Evolutionary conservation across 768 basidiomycete species (phyloP), one percentile per base, ranked within the genome.

Genomic region (Sarcodon sp.): DNA sequence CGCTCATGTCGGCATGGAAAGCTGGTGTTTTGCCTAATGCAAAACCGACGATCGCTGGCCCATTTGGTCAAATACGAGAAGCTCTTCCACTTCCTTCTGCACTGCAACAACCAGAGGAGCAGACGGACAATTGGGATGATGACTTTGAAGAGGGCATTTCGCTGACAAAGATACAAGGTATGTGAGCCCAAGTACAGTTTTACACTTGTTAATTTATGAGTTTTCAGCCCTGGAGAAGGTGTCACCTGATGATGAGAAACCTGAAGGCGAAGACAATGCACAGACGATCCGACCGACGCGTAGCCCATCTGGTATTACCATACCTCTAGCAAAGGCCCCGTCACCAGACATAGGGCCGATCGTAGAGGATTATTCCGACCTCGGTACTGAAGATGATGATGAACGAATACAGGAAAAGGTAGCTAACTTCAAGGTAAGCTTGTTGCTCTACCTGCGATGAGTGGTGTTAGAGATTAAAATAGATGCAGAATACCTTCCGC

Each of bases 61-160:
- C 58, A 3, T 51, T 59, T 3, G 59, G 58, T 11, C 57, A 59
- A 31, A 55, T 60, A 7, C 54, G 61, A 15, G 59, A 62, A 44
- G 53, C 60, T 4, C 49, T 83, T 45, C 83, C 85, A 4, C 65
- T 78, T 47, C 75, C 76, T 4, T 81, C 84, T 53, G 75, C 71
- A 12, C 64, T 87, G 18, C 82, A 79, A 50, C 74, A 77, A 18
- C 84, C 83, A 13, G 86, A 92, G 66, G 83, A 89, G 54, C 86
- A 88, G 60, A 86, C 83, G 1, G 92, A 96, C 60, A 94, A 92
- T 53, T 99, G 96, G 96, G 96, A 99, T 58, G 89, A 92, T 53
- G 96, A 99, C 59, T 99, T 99, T 54, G 90, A 92, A 60, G 90
- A 89, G 54, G 90, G 85, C 1, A 91, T 92, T 33, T 90, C 89